Evolutionary conservation across 2,329 filamentous ascomycete genomes (phyloP), one percentile per base, ranked within the genome.

Genomic region (Esteya vermicola): DNA sequence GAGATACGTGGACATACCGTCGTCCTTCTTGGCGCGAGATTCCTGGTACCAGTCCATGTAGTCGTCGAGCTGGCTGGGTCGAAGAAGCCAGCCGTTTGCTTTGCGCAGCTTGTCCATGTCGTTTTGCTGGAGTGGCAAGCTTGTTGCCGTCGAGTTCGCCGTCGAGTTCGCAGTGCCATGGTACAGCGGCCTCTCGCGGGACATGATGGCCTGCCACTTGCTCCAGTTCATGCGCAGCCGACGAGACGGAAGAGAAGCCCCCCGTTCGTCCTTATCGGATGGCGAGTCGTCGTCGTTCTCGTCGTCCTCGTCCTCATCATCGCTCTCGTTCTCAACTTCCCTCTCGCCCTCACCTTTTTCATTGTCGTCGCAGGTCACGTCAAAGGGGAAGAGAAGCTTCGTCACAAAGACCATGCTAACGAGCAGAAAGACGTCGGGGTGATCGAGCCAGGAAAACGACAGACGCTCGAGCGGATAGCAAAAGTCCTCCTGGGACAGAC

Each of bases 41-140:
- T 68, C 66, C 52, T 83, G 76, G 53, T 82, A 88, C 77, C 81
- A 91, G 56, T 85, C 74, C 57, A 93, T 66, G 51, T 86, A 89
- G 43, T 81, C 71, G 50, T 88, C 81, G 28, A 89, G 60, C 46
- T 80, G 72, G 9, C 61, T 55, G 13, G 65, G 59, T 2, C 64
- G 64, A 70, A 85, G 74, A 0, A 40, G 51, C 48, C 61, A 54
- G 9, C 53, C 53, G 6, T 57, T 50, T 6, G 51, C 47, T 5
- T 52, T 43, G 6, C 48, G 45, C 26, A 54, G 41, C 18, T 47
- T 47, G 21, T 52, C 49, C 23, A 56, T 54, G 6, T 53, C 50
- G 3, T 50, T 40, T 13, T 47, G 45, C n/a, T 46, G 37, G n/a
- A n/a, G n/a, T n/a, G n/a, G n/a, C 4, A 51, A 45, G n/a, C 10